These are phyloP conservation scores for Claviceps humidiphila DNA, from an alignment of 2,329 filamentous ascomycete genomes.

Conservation along the genomic window DNA sequence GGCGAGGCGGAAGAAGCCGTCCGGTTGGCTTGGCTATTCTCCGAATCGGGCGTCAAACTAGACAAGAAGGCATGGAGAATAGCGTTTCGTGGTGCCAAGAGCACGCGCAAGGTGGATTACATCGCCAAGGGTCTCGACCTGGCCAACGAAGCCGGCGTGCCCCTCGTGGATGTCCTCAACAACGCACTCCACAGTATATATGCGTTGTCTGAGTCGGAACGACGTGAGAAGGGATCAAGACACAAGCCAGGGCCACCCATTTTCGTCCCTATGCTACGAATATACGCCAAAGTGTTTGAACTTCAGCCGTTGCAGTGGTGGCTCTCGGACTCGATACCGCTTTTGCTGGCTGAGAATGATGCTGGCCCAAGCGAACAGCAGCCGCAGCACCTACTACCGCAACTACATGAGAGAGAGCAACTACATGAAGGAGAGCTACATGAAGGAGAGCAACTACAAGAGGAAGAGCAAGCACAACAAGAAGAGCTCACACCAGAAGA, in stretches of 20 bases:
- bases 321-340: conserved; percentile 22
- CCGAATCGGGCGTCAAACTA: conserved; percentile 38
- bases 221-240: conserved; percentile 14
- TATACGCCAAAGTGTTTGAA: conserved; percentile 36
- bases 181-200: conserved; percentile 36
- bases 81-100: conserved; percentile 59
- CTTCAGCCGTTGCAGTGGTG: conserved; percentile 30
- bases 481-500: not conserved
- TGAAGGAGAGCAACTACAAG: not conserved
- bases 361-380: conserved; percentile 5
- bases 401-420: not conserved
- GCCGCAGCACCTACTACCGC: not conserved
- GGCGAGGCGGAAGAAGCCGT: conserved; percentile 23
- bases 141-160: conserved; percentile 34
- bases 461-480: not conserved
- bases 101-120: conserved; percentile 35
- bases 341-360: conserved; percentile 16
- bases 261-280: conserved; percentile 34
- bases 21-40: conserved; percentile 19
- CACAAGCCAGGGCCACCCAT: conserved; percentile 22
- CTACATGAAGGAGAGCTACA: not conserved
- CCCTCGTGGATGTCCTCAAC: conserved; percentile 22
- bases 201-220: conserved; percentile 28
- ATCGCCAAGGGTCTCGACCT: conserved; percentile 29
- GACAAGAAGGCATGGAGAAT: conserved; percentile 55